These are phyloP conservation scores for Fraxinus paxiana DNA, from an alignment of 305 asterid genomes.

Conservation along the genomic window DNA sequence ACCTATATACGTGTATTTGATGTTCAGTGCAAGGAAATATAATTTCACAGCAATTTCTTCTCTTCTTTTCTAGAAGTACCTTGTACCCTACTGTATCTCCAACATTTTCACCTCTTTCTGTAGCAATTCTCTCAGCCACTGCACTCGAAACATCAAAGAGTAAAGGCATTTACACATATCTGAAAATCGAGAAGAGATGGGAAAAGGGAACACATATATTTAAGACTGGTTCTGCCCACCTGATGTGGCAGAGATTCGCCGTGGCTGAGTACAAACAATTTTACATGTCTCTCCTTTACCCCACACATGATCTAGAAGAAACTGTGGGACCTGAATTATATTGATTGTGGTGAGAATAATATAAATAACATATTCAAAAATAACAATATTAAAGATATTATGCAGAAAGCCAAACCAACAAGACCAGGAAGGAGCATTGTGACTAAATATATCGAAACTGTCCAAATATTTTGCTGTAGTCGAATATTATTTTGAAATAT, in stretches of 20 bases:
- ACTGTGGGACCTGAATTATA: slow-evolving; percentile 79
- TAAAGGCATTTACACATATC: slow-evolving; percentile 21
- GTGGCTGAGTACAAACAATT: slow-evolving; percentile 89
- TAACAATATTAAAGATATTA: background rate
- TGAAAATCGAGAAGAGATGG: slow-evolving; percentile 14
- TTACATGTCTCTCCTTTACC: slow-evolving; percentile 75
- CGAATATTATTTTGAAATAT: background rate
- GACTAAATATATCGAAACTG: background rate
- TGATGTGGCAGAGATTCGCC: slow-evolving; percentile 93
- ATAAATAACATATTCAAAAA: slow-evolving; percentile 2
- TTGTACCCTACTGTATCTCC: slow-evolving; percentile 93
- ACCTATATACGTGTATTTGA: background rate
- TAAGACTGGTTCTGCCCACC: slow-evolving; percentile 40
- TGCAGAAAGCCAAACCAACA: background rate
- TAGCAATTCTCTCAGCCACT: slow-evolving; percentile 96
- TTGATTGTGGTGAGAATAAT: slow-evolving; percentile 8
- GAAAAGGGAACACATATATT: slow-evolving; percentile 9
- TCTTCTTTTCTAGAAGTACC: slow-evolving; percentile 35
- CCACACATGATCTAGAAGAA: slow-evolving; percentile 84
- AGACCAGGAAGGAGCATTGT: background rate
- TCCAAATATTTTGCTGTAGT: background rate
- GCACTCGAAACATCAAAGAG: slow-evolving; percentile 30
- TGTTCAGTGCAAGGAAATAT: background rate
- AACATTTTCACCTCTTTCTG: slow-evolving; percentile 86
- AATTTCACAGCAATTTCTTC: background rate